Evolutionary conservation across 768 basidiomycete species (phyloP).

Genomic region (Kwoniella heveanensis): DNA sequence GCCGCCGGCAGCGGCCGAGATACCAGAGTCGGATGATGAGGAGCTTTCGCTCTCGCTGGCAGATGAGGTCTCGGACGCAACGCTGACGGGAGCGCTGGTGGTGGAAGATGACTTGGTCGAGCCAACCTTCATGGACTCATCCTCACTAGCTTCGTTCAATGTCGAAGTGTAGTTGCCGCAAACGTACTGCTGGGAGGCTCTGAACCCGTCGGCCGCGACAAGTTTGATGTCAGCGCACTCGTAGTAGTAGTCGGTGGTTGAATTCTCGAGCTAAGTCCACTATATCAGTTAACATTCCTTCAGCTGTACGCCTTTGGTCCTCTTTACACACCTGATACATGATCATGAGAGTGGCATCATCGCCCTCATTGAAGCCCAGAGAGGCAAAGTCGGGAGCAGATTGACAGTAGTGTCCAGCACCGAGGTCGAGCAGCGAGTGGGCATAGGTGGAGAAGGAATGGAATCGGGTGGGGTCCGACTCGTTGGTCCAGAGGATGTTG

Average conservation of each 20-base stretch:
- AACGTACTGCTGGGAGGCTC: constrained; percentile 24
- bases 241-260: constrained; percentile 25
- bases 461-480: constrained; percentile 25
- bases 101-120: not conserved
- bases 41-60: not conserved
- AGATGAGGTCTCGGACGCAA: not conserved
- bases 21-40: not conserved
- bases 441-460: constrained; percentile 35
- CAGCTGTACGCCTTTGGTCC: too few relatives aligned
- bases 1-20: constrained; percentile 47
- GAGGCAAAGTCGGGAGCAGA: constrained; percentile 37
- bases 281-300: too few relatives aligned
- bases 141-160: constrained; percentile 24
- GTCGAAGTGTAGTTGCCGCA: constrained; percentile 39
- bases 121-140: constrained; percentile 20
- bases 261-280: constrained; percentile 20
- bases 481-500: constrained; percentile 32
- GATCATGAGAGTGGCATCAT: constrained; percentile 31
- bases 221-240: constrained; percentile 44
- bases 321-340: constrained; percentile 28
- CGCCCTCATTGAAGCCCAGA: constrained; percentile 29
- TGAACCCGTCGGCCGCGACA: constrained; percentile 21
- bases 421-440: constrained; percentile 25
- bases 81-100: constrained; percentile 1
- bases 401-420: constrained; percentile 36